Percentiles rank a stretch among this genome's conserved stretches.
These are phyloP conservation scores for Nakazawaea ernobii DNA, from an alignment of 805 yeast genomes.

Conservation along the genomic window DNA sequence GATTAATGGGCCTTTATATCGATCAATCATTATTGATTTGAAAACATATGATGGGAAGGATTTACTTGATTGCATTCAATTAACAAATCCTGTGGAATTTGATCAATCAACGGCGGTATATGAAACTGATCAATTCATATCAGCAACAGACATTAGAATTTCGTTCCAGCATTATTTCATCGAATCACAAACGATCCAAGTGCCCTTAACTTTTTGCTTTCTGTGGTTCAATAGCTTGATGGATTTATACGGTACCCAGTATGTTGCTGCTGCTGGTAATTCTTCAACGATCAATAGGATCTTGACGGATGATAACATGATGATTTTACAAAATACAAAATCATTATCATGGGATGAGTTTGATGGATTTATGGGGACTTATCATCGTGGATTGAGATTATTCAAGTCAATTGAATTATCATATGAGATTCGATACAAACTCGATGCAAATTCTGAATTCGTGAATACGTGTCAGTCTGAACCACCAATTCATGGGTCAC, in stretches of 20 bases:
- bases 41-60: background rate
- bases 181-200: background rate
- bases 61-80: background rate
- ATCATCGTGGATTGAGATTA: constrained; percentile 42
- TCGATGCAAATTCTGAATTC: constrained; percentile 18
- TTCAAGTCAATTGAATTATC: constrained; percentile 45
- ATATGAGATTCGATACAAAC: constrained; percentile 12
- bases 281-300: background rate
- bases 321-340: background rate
- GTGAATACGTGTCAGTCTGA: background rate
- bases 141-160: constrained; percentile 1
- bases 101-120: no score
- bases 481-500: background rate
- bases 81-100: background rate
- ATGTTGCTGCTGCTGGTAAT: background rate
- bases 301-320: background rate
- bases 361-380: constrained; percentile 66
- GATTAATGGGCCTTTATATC: background rate
- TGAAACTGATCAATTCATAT: background rate
- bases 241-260: background rate
- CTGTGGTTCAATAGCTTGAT: constrained; percentile 7
- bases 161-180: constrained; percentile 1
- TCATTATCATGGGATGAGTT: constrained; percentile 39
- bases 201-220: background rate
- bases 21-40: background rate